A percentile compares a stretch with the other conserved stretches of the same genome.
Conservation (phyloP, 306 rosid genomes). For the Gleditsia sinensis region DNA sequence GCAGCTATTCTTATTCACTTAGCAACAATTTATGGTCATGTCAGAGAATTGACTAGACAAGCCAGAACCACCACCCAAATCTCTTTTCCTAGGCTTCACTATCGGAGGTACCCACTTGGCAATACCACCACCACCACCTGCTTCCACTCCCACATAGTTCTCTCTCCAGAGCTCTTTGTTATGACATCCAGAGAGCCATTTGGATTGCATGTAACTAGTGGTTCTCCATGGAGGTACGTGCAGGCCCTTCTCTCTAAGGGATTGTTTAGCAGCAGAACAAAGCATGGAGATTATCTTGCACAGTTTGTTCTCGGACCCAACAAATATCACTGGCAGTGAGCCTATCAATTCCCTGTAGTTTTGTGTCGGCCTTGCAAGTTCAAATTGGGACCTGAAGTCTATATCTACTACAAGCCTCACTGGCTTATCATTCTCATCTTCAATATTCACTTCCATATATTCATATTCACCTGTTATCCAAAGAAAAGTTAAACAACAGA, state of each 20-base stretch:
- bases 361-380: constrained; percentile 71
- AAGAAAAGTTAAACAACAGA: background rate
- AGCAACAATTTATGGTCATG: constrained; percentile 65
- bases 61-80: constrained; percentile 51
- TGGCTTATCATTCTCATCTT: constrained; percentile 31
- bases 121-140: background rate
- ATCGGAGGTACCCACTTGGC: constrained; percentile 53
- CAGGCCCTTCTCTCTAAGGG: constrained; percentile 70
- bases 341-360: constrained; percentile 54
- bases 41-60: constrained; percentile 68
- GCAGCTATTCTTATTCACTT: background rate
- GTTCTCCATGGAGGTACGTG: constrained; percentile 90
- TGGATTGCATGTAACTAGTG: constrained; percentile 53
- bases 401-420: constrained; percentile 65
- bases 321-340: constrained; percentile 56
- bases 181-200: constrained; percentile 39
- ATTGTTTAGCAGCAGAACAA: constrained; percentile 77
- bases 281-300: constrained; percentile 53
- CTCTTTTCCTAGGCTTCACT: constrained; percentile 45
- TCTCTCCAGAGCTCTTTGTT: constrained; percentile 1
- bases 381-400: constrained; percentile 84
- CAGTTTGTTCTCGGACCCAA: constrained; percentile 67
- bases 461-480: constrained; percentile 63
- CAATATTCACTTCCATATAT: constrained; percentile 54
- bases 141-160: constrained; percentile 1